These are phyloP conservation scores for Knufia petricola DNA, from an alignment of 2,329 filamentous ascomycete genomes.

Conservation along the genomic window DNA sequence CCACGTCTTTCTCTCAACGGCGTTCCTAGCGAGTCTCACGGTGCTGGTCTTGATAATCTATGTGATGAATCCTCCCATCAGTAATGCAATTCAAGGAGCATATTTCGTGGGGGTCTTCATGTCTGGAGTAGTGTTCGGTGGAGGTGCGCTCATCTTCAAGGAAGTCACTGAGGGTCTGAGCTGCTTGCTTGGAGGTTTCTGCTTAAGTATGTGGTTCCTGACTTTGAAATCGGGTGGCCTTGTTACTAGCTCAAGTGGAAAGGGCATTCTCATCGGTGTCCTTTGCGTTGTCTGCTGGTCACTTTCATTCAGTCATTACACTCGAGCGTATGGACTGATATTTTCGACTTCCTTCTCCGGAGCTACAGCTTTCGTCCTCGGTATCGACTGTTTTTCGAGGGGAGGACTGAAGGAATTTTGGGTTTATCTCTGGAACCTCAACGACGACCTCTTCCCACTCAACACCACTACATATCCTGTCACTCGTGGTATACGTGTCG, in stretches of 20 bases:
- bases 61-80: conserved; percentile 71
- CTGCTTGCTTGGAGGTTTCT: conserved; percentile 79
- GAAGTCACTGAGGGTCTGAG: conserved; percentile 79
- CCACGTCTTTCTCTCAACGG: conserved; percentile 71
- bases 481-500: conserved; percentile 76
- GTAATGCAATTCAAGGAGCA: conserved; percentile 67
- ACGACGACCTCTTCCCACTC: conserved; percentile 68
- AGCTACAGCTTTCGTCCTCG: conserved; percentile 67
- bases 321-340: conserved; percentile 69
- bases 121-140: conserved; percentile 66
- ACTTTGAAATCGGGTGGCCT: conserved; percentile 67
- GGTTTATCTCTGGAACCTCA: conserved; percentile 82
- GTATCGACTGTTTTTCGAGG: conserved; percentile 80
- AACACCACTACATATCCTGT: conserved; percentile 70
- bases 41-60: conserved; percentile 77
- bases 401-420: conserved; percentile 96
- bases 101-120: conserved; percentile 71
- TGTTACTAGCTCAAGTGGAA: conserved; percentile 51
- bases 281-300: conserved; percentile 60
- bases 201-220: conserved; percentile 81
- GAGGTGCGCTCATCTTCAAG: conserved; percentile 63
- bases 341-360: conserved; percentile 68
- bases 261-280: conserved; percentile 63
- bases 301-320: conserved; percentile 70
- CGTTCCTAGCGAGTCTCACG: conserved; percentile 61